These are phyloP conservation scores for Eucalyptus leucophloia DNA, from an alignment of 345 rosid species.

Conservation along the genomic window DNA sequence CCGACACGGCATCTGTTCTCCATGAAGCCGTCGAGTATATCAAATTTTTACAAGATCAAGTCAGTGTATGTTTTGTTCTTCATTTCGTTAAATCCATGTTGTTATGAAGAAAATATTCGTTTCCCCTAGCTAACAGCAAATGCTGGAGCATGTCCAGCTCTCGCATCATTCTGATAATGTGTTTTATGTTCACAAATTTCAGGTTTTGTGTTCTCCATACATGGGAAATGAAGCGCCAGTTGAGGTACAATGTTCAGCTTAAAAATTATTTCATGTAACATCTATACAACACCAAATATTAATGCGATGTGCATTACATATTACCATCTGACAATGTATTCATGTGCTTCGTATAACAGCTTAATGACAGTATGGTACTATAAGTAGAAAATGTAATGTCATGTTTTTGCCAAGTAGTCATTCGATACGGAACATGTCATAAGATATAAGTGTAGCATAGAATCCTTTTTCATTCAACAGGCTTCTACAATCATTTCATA, in stretches of 20 bases:
- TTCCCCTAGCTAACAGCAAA: background rate
- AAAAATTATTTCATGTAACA: background rate
- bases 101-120: background rate
- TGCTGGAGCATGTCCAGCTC: background rate
- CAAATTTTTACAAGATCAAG: slow-evolving; percentile 72
- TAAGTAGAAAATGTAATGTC: background rate
- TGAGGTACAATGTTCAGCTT: slow-evolving; percentile 45
- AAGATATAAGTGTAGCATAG: background rate
- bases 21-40: slow-evolving; percentile 81
- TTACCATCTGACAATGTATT: background rate
- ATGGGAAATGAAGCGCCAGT: slow-evolving; percentile 39
- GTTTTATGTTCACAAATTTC: background rate
- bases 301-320: background rate
- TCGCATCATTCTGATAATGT: background rate
- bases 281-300: background rate
- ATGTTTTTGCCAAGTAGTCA: background rate
- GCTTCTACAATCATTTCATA: background rate
- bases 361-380: background rate
- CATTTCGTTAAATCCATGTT: background rate
- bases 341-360: background rate
- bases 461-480: background rate
- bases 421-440: background rate
- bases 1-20: slow-evolving; percentile 97
- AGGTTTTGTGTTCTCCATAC: slow-evolving; percentile 53
- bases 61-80: slow-evolving; percentile 30